Conservation (phyloP, 2,329 filamentous ascomycete genomes). For the Dendryphion nanum region DNA sequence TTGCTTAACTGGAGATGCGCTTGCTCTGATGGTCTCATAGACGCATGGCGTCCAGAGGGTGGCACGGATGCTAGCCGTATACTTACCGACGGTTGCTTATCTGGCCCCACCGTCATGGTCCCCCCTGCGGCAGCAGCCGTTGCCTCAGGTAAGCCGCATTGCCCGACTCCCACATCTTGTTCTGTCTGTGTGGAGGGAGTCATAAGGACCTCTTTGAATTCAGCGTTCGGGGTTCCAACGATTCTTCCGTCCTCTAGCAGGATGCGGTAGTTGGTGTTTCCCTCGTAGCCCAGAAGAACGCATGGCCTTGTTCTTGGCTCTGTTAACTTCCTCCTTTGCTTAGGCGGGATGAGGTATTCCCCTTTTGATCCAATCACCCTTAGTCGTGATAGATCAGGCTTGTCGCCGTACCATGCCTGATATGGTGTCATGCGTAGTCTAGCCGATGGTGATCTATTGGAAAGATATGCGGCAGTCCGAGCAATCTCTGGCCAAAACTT, state of each 20-base stretch:
- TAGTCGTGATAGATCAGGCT: conserved; percentile 9
- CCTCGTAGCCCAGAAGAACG: conserved; percentile 9
- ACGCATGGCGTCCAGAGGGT: conserved; percentile 4
- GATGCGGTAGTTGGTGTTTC: conserved; percentile 10
- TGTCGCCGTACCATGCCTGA: conserved; percentile 10
- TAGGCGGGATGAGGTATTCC: conserved; percentile 5
- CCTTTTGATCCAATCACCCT: conserved; percentile 6
- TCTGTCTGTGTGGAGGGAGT: conserved; percentile 9
- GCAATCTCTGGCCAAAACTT: too few relatives aligned
- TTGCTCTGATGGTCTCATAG: conserved; percentile 4
- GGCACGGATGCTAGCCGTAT: conserved; percentile 6
- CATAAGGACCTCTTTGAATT: conserved; percentile 8
- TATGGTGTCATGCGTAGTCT: too few relatives aligned
- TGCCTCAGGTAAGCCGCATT: conserved; percentile 9
- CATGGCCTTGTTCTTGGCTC: conserved; percentile 8
- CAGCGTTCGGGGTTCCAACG: conserved; percentile 3
- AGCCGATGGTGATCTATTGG: too few relatives aligned
- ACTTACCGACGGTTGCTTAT: conserved; percentile 6
- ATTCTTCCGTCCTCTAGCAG: conserved; percentile 9
- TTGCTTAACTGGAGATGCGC: background rate
- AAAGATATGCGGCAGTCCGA: too few relatives aligned
- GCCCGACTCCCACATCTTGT: conserved; percentile 10
- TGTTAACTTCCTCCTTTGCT: conserved; percentile 9
- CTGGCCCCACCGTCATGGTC: conserved; percentile 2
- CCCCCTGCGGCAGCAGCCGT: conserved; percentile 11